Percentiles rank a stretch among this genome's conserved stretches.
Conservation (phyloP, 352 stramenopile genomes). For the Pythium chondricola region DNA sequence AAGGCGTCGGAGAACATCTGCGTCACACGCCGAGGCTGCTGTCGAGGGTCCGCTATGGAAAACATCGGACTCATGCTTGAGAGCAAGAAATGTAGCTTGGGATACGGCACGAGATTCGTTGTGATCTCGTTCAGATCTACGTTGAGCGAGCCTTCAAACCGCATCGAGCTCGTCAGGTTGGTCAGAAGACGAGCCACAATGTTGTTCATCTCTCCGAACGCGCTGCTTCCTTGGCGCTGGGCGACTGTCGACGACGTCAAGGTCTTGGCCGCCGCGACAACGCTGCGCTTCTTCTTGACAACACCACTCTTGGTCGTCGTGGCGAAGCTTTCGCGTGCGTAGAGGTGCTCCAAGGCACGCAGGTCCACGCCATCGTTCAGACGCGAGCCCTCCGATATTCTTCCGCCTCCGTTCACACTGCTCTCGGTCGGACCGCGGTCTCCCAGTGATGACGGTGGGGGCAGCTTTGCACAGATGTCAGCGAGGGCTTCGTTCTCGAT, state of each 20-base stretch:
- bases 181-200: conserved; percentile 96
- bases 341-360: conserved; percentile 39
- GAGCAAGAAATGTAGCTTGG: conserved; percentile 98
- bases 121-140: conserved; percentile 99
- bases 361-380: conserved; percentile 44
- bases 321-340: conserved; percentile 26
- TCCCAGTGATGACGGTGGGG: not conserved
- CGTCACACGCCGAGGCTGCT: conserved; percentile 44
- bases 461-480: conserved; percentile 33
- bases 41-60: conserved; percentile 31
- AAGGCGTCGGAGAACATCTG: conserved; percentile 73
- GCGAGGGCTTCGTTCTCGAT: conserved; percentile 89
- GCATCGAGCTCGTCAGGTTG: conserved; percentile 98
- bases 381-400: conserved; percentile 28
- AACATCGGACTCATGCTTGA: conserved; percentile 70
- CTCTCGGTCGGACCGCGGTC: not conserved
- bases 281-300: conserved; percentile 20
- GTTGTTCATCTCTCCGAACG: conserved; percentile 98
- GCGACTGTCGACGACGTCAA: not conserved
- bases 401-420: not conserved
- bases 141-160: conserved; percentile 98
- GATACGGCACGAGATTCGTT: conserved; percentile 99
- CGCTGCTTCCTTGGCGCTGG: conserved; percentile 31
- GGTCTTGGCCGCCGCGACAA: not conserved
- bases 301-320: conserved; percentile 6